phyloP scores from a whole-genome alignment of 805 yeast genomes.

The Saccharomycopsis synnaedendra region DNA sequence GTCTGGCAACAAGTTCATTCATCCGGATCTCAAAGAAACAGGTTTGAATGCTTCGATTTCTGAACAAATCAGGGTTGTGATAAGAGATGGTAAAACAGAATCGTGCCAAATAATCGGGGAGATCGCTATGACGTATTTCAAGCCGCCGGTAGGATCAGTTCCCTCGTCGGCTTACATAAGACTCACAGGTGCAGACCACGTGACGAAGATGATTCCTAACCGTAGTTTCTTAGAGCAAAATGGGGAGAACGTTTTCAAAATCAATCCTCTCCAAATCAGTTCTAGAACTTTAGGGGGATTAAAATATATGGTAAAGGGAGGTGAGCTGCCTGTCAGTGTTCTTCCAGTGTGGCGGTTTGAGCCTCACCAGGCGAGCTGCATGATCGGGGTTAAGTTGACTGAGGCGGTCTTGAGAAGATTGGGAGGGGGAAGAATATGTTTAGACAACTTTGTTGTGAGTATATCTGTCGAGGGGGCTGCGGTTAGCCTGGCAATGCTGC shows the following conservation, averaged over 20 bases:
- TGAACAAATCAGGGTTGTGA: conserved; percentile 71
- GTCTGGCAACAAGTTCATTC: conserved; percentile 19
- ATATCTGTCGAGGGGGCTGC: conserved; percentile 48
- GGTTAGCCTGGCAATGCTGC: conserved; percentile 67
- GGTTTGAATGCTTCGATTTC: conserved; percentile 78
- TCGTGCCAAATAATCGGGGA: conserved; percentile 71
- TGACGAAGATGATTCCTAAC: conserved; percentile 40
- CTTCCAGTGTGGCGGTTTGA: conserved; percentile 89
- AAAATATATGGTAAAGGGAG: conserved; percentile 51
- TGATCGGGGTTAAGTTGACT: conserved; percentile 54
- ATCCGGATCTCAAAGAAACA: conserved; percentile 33
- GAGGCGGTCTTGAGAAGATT: conserved; percentile 31
- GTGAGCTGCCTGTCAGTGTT: conserved; percentile 54
- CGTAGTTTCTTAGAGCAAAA: conserved; percentile 30
- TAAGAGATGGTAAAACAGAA: conserved; percentile 51
- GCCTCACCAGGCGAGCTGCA: conserved; percentile 72
- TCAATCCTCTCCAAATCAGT: conserved; percentile 39
- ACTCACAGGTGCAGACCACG: conserved; percentile 29
- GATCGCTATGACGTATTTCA: conserved; percentile 63
- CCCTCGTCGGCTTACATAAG: conserved; percentile 33
- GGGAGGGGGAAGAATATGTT: conserved; percentile 22
- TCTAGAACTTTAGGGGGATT: conserved; percentile 70
- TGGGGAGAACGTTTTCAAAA: conserved; percentile 27
- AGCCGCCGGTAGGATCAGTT: conserved; percentile 22
- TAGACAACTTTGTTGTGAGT: conserved; percentile 32